These are phyloP conservation scores for Cucurbita pepo DNA, from an alignment of 306 rosid genomes.

Conservation along the genomic window DNA sequence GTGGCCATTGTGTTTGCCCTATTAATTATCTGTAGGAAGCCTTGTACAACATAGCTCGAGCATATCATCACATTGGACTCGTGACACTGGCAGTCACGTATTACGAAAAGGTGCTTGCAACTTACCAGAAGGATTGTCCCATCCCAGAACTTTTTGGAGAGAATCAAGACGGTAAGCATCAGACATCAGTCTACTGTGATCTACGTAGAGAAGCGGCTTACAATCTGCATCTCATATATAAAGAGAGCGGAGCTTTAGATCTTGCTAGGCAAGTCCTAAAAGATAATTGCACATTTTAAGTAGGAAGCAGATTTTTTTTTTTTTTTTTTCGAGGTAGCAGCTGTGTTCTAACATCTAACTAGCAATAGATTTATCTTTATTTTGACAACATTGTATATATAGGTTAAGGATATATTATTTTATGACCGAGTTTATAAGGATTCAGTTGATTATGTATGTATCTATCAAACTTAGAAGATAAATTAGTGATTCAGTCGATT, in stretches of 20 bases:
- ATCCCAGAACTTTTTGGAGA: constrained; percentile 58
- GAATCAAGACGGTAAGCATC: constrained; percentile 23
- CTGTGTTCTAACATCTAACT: not conserved
- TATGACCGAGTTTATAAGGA: not conserved
- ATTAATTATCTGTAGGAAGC: constrained; percentile 40
- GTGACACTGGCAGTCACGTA: constrained; percentile 49
- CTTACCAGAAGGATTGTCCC: constrained; percentile 43
- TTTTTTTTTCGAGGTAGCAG: not conserved
- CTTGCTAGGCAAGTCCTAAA: constrained; percentile 74
- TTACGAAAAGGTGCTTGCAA: constrained; percentile 61
- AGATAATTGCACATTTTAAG: constrained; percentile 52
- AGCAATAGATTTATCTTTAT: not conserved
- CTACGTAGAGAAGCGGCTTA: constrained; percentile 77
- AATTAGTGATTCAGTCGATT: not conserved
- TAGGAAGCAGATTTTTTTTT: not conserved
- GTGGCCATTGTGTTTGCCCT: not conserved
- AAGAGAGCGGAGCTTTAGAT: constrained; percentile 71
- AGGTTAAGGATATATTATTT: not conserved
- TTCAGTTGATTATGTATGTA: not conserved
- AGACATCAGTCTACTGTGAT: constrained; percentile 45
- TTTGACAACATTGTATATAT: not conserved
- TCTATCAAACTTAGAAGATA: not conserved
- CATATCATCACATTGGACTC: constrained; percentile 72
- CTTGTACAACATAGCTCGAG: constrained; percentile 67
- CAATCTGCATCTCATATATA: constrained; percentile 78